Evolutionary conservation across 1,284 basidiomycete genomes (phyloP).

Genomic region (Heimioporus punctisporus): DNA sequence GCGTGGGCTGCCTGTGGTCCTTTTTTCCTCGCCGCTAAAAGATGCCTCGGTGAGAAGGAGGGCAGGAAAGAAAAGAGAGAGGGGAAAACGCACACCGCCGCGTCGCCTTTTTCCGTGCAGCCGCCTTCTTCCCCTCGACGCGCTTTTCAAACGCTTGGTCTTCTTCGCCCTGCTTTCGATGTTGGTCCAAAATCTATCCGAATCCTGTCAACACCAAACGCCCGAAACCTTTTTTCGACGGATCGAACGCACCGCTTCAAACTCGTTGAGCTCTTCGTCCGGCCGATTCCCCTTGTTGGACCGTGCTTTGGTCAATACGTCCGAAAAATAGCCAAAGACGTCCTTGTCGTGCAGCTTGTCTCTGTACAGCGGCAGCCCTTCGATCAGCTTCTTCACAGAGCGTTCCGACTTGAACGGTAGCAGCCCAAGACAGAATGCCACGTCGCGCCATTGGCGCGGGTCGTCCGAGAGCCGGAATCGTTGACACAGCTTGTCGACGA

Average conservation of each 20-base stretch:
- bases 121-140: slow-evolving; percentile 80
- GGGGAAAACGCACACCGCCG: slow-evolving; percentile 36
- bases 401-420: slow-evolving; percentile 98
- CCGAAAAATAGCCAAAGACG: slow-evolving; percentile 86
- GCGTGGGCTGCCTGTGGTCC: too few species aligned
- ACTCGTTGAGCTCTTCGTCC: slow-evolving; percentile 89
- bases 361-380: slow-evolving; percentile 89
- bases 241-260: slow-evolving; percentile 74
- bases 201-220: too few species aligned
- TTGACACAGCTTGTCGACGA: slow-evolving; percentile 95
- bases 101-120: slow-evolving; percentile 68
- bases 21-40: slow-evolving; percentile 35
- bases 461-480: slow-evolving; percentile 91
- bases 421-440: slow-evolving; percentile 94
- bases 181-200: slow-evolving; percentile 80
- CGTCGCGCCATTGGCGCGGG: slow-evolving; percentile 96
- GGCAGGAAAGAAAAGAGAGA: not conserved
- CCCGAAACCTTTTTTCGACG: too few species aligned
- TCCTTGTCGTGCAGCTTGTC: slow-evolving; percentile 93
- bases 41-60: not conserved
- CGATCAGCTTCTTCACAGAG: slow-evolving; percentile 95
- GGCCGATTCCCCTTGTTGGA: slow-evolving; percentile 89
- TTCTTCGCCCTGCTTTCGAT: slow-evolving; percentile 86
- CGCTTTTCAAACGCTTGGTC: slow-evolving; percentile 89
- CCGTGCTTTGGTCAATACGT: slow-evolving; percentile 84